These are phyloP conservation scores for Ambrosia artemisiifolia DNA, from an alignment of 129 eudicot species.

Conservation along the genomic window DNA sequence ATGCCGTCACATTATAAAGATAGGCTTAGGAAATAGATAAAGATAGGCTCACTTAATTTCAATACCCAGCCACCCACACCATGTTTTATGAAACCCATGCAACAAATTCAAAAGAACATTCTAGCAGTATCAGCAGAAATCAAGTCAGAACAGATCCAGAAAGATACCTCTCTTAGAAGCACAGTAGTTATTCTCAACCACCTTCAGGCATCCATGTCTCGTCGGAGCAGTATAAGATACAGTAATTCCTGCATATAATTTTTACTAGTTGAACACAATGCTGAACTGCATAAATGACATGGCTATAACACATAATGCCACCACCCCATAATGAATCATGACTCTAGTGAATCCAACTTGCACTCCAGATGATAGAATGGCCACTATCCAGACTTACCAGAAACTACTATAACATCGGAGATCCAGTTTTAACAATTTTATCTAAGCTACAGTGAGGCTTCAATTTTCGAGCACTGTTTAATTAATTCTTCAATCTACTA, in stretches of 20 bases:
- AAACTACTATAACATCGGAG: neutral
- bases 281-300: constrained; percentile 11
- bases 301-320: neutral
- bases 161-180: constrained; percentile 86
- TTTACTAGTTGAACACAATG: constrained; percentile 5
- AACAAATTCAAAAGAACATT: neutral
- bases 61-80: neutral
- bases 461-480: neutral
- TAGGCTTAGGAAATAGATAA: neutral
- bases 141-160: constrained; percentile 16
- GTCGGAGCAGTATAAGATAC: constrained; percentile 76
- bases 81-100: neutral
- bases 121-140: constrained; percentile 6
- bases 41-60: neutral
- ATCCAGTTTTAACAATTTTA: neutral
- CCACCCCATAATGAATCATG: constrained; percentile 6
- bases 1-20: neutral
- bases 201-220: constrained; percentile 88
- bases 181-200: constrained; percentile 89
- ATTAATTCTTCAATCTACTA: neutral
- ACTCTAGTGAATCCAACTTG: neutral
- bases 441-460: neutral
- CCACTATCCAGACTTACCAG: constrained; percentile 5
- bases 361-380: neutral
- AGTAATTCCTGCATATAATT: constrained; percentile 54